Base-by-base conservation (phyloP, 1,284 basidiomycete genomes). In the Agroathelia rolfsii region DNA sequence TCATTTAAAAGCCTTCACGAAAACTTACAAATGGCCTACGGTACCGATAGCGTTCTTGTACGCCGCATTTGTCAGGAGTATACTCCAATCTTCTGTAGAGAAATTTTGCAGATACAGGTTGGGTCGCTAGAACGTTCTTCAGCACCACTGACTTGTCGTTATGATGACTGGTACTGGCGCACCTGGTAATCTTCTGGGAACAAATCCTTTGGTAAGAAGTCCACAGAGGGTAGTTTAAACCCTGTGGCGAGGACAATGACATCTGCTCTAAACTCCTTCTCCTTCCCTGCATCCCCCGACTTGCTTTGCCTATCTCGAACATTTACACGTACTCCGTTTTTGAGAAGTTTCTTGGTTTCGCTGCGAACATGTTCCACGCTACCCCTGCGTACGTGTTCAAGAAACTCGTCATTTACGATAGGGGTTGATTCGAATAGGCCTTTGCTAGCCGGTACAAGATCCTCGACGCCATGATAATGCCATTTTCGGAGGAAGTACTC, bases 91-190 rank as follows among this genome's bases (percentile, higher is more conserved):
- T 40, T 70, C 62, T 2, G 72, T 69, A 3, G 65, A 60, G 55
- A 80, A 78, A 39, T 72, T 76, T 41, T 78, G 75, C 13, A 78
- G 55, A 42, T 78, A 78, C 42, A 77, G 50, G 39, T 75, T 66
- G 16, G 74, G 73, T 15, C 66, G 56, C 53, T 63, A 33, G 13
- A 29, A 5, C n/a, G n/a, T n/a, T n/a, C n/a, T n/a, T n/a, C n/a
- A n/a, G n/a, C n/a, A n/a, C n/a, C n/a, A n/a, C n/a, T n/a, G n/a
- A n/a, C n/a, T n/a, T n/a, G n/a, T n/a, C n/a, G n/a, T n/a, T n/a
- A n/a, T n/a, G n/a, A n/a, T n/a, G n/a, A n/a, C n/a, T n/a, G n/a
- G n/a, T n/a, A n/a, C n/a, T n/a, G n/a, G n/a, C 52, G 17, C 30
- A 61, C 63, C 38, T 65, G 55, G 43, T 76, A 76, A 11, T 59